phyloP scores from a whole-genome alignment of 2,329 filamentous ascomycete species.

The Penicillium janthinellum region DNA sequence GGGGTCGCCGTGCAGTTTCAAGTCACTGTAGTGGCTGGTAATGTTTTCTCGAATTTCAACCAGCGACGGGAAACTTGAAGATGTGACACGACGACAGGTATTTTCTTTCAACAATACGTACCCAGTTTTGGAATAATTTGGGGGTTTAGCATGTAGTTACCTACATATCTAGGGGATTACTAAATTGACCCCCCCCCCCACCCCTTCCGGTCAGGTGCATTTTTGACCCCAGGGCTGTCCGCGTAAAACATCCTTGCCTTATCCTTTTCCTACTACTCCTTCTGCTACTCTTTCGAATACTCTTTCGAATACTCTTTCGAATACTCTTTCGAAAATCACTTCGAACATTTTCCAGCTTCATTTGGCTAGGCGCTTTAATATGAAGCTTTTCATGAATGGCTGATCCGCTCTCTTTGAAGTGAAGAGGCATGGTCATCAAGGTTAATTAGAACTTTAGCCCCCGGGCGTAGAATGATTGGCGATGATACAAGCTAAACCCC shows the following conservation, averaged over 20 bases:
- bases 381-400: neutral
- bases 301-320: too few species aligned
- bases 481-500: neutral
- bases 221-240: too few species aligned
- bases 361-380: neutral
- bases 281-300: too few species aligned
- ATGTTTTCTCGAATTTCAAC: constrained; percentile 22
- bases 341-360: neutral
- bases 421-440: neutral
- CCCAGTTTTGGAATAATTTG: neutral
- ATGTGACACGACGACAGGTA: constrained; percentile 15
- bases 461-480: neutral
- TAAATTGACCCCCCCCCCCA: too few species aligned
- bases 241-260: too few species aligned
- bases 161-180: too few species aligned
- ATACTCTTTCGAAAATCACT: too few species aligned
- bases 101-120: constrained; percentile 11
- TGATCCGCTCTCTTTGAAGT: neutral
- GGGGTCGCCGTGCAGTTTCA: neutral
- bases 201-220: too few species aligned
- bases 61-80: constrained; percentile 13
- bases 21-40: neutral
- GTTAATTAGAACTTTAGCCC: neutral
- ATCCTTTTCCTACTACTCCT: too few species aligned
- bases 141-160: neutral